Evolutionary conservation across 1,139 yeast species (phyloP), one percentile per base, ranked within the genome.

Genomic region (Debaryomyces udenii): DNA sequence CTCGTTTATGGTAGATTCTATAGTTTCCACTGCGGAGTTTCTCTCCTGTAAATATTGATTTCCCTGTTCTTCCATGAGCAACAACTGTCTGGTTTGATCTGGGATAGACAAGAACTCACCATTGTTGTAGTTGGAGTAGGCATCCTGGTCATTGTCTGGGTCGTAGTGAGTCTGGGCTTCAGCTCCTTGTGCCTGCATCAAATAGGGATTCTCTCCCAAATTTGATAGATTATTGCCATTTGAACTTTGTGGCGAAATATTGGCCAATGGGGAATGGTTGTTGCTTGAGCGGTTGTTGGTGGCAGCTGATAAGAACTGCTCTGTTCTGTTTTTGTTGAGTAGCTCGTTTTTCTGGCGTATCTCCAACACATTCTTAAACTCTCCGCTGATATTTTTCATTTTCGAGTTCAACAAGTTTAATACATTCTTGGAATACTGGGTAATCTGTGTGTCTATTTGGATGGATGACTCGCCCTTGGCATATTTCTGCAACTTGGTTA

Each of bases 1-100:
- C 63, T 93, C 99, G 57, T 91, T 94, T 46, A 93, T 93, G 1
- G 99, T 93, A 17, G 91, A 79, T 59, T 93, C 99, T 39, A 93
- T 93, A 2, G 96, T 89, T 60, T 93, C 98, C 37, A 93, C 97
- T 0, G 99, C 99, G 33, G 83, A 67, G 53, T 83, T 84, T 56
- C 99, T 78, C 54, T 86, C 94, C 56, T 84, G 93, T 46, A 91
- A 66, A 60, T 93, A 93, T 50, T 74, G 76, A 47, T 79, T 79
- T 47, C 68, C 78, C 53, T 84, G 90, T 57, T 90, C 96, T 57
- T 89, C 90, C 74, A 84, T 69, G 53, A 85, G 62, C 40, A 79
- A 69, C 59, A 89, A 66, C 52, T 88, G 91, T 55, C 85, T 87
- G 34, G 89, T 86, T 56, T 86, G 90, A 51, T 80, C 81, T 1